A percentile compares a stretch with the other conserved stretches of the same genome.
Evolutionary conservation across 305 asterid species (phyloP).

Genomic region (Striga hermonthica): DNA sequence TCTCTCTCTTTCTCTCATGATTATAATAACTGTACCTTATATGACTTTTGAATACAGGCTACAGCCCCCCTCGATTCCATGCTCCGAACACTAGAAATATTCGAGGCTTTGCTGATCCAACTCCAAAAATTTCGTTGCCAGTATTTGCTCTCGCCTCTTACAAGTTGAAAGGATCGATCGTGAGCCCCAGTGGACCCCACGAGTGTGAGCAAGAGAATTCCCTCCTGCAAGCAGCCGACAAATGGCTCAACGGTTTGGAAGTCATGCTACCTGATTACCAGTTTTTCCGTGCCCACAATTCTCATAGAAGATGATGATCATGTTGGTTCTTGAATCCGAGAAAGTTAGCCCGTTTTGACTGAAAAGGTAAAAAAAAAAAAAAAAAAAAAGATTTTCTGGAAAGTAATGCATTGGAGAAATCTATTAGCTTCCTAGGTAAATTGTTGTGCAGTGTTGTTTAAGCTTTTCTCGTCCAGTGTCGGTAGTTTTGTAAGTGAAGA

Average conservation of each 20-base stretch:
- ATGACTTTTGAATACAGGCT: slow-evolving; percentile 38
- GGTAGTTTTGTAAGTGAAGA: slow-evolving; percentile 36
- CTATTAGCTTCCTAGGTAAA: slow-evolving; percentile 30
- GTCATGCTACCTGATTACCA: slow-evolving; percentile 64
- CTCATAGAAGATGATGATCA: slow-evolving; percentile 47
- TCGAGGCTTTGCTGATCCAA: slow-evolving; percentile 38
- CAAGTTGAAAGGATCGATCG: slow-evolving; percentile 61
- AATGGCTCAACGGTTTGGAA: slow-evolving; percentile 55
- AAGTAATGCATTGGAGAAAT: slow-evolving; percentile 25
- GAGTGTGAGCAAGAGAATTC: slow-evolving; percentile 64
- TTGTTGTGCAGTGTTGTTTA: slow-evolving; percentile 44
- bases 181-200: slow-evolving; percentile 55
- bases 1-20: no score
- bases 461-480: slow-evolving; percentile 29
- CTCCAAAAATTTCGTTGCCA: slow-evolving; percentile 61
- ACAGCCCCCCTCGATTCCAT: slow-evolving; percentile 36
- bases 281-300: slow-evolving; percentile 49
- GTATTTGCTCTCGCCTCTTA: slow-evolving; percentile 73
- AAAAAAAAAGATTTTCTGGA: slow-evolving; percentile 23
- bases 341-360: slow-evolving; percentile 14
- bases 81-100: slow-evolving; percentile 40
- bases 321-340: not conserved
- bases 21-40: no score
- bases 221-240: slow-evolving; percentile 55
- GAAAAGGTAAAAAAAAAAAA: no score